These are phyloP conservation scores for Priceomyces carsonii DNA, from an alignment of 805 yeast genomes.

Conservation along the genomic window DNA sequence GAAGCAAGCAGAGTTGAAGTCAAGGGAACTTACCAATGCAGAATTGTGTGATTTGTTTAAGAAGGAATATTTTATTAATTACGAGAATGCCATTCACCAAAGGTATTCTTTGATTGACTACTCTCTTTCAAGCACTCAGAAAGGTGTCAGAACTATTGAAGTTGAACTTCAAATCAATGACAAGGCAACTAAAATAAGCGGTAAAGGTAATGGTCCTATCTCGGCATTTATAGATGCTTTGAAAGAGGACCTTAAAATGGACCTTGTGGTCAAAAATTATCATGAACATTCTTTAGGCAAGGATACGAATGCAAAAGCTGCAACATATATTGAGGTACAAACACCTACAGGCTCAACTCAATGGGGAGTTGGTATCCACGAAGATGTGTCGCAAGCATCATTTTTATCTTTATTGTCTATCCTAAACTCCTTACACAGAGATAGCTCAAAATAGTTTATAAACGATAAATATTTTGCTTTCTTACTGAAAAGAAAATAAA, in stretches of 20 bases:
- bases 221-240: constrained; percentile 73
- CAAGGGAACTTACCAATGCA: constrained; percentile 64
- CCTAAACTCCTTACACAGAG: constrained; percentile 47
- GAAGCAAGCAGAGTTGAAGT: constrained; percentile 63
- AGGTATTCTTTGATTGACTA: constrained; percentile 47
- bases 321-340: constrained; percentile 59
- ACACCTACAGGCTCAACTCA: constrained; percentile 23
- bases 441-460: too few relatives aligned
- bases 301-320: constrained; percentile 72
- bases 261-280: constrained; percentile 65
- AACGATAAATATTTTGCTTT: too few relatives aligned
- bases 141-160: constrained; percentile 41
- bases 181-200: constrained; percentile 42
- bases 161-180: constrained; percentile 53
- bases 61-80: constrained; percentile 51
- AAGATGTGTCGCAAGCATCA: constrained; percentile 86
- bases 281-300: constrained; percentile 80
- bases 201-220: constrained; percentile 81
- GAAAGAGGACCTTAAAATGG: constrained; percentile 44
- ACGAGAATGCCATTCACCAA: constrained; percentile 23
- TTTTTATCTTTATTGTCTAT: constrained; percentile 67
- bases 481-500: too few relatives aligned
- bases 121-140: constrained; percentile 40
- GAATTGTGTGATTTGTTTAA: constrained; percentile 71
- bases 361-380: constrained; percentile 95